These are phyloP conservation scores for Pseudohalonectria lignicola DNA, from an alignment of 2,329 filamentous ascomycete genomes.

Conservation along the genomic window DNA sequence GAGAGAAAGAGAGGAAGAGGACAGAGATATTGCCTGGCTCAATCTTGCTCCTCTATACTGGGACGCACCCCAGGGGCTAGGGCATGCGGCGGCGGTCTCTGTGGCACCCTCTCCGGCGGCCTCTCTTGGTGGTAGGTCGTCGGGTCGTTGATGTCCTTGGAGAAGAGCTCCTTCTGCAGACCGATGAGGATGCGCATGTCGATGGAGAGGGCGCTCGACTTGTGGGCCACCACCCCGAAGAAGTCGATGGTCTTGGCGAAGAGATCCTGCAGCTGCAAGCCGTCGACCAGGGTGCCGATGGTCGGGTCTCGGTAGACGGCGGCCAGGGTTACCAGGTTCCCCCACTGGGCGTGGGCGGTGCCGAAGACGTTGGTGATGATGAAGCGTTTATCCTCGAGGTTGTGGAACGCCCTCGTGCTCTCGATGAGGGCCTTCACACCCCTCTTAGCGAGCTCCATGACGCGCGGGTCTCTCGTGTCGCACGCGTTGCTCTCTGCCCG, in stretches of 20 bases:
- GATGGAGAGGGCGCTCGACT: slow-evolving; percentile 62
- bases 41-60: too few relatives aligned
- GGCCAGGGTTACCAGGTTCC: slow-evolving; percentile 83
- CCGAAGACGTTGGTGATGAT: slow-evolving; percentile 96
- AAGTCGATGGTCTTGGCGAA: slow-evolving; percentile 68
- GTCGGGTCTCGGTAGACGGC: slow-evolving; percentile 62
- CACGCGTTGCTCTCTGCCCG: not conserved
- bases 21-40: too few relatives aligned
- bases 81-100: too few relatives aligned
- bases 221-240: slow-evolving; percentile 56
- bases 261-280: slow-evolving; percentile 43
- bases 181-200: slow-evolving; percentile 65
- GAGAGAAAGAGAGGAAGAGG: not conserved
- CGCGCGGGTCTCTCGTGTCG: slow-evolving; percentile 15
- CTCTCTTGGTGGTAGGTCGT: too few relatives aligned
- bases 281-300: slow-evolving; percentile 47
- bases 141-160: too few relatives aligned
- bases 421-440: slow-evolving; percentile 68
- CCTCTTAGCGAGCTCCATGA: slow-evolving; percentile 43
- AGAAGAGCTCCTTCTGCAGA: slow-evolving; percentile 31
- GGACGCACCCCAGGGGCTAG: too few relatives aligned
- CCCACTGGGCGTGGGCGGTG: slow-evolving; percentile 95
- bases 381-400: slow-evolving; percentile 50
- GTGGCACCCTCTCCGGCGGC: too few relatives aligned
- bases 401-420: slow-evolving; percentile 75